phyloP scores from a whole-genome alignment of 805 yeast species.

The Lipomyces spencermartinsiae region DNA sequence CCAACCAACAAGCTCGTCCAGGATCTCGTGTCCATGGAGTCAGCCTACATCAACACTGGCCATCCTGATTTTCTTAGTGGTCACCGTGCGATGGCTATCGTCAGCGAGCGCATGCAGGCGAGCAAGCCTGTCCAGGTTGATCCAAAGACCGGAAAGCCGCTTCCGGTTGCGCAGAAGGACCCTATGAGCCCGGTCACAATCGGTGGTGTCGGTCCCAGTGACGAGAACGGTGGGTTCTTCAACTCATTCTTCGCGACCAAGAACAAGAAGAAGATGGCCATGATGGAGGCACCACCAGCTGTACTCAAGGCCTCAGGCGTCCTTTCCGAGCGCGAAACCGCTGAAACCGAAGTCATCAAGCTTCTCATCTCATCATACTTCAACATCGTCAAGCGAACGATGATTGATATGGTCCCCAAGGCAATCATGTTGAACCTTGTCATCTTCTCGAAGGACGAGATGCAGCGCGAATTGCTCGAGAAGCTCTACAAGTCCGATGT shows the following conservation, averaged over 20 bases:
- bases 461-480: constrained; percentile 88
- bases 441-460: constrained; percentile 75
- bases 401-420: constrained; percentile 93
- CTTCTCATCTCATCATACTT: constrained; percentile 88
- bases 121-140: constrained; percentile 77
- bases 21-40: constrained; percentile 85
- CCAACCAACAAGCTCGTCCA: constrained; percentile 87
- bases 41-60: constrained; percentile 94
- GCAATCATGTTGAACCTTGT: constrained; percentile 93
- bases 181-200: constrained; percentile 34
- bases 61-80: constrained; percentile 97
- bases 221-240: constrained; percentile 78
- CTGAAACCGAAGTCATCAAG: constrained; percentile 97
- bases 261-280: constrained; percentile 90
- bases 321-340: constrained; percentile 92
- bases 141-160: constrained; percentile 88
- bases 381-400: constrained; percentile 89
- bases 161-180: constrained; percentile 46
- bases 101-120: constrained; percentile 83
- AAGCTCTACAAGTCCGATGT: constrained; percentile 77
- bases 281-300: constrained; percentile 97
- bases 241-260: constrained; percentile 94
- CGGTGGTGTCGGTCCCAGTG: constrained; percentile 49
- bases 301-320: constrained; percentile 90
- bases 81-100: constrained; percentile 91